Evolutionary conservation across 208 protist species (phyloP), one percentile per base, ranked within the genome.

Genomic region (Trypanosoma conorhini): DNA sequence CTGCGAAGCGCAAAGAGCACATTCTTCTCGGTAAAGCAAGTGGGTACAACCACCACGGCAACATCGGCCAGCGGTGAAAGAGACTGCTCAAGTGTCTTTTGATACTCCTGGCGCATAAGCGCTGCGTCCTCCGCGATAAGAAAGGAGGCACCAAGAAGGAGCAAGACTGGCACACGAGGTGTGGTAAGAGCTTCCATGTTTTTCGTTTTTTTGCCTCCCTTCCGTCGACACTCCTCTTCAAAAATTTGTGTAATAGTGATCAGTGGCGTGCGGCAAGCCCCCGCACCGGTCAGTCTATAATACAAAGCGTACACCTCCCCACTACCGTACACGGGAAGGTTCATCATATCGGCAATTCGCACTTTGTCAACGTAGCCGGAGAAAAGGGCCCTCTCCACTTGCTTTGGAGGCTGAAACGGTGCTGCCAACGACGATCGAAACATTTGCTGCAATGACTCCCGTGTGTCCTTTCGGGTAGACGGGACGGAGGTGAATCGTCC

Each of bases 231-330:
- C 1, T 54, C 28, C 52, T 71, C 65, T 40, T 66, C 38, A 26
- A 76, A 35, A 26, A 54, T 60, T 8, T 70, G 38, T 33, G 40
- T 62, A 31, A 76, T 76, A 3, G 72, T 70, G 48, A 76, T 70
- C 2, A 76, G 64, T 40, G 72, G 72, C n/a, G 72, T 76, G 19
- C 72, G 72, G 48, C 64, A 71, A 0, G 72, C 52, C 19, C 72
- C 72, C 17, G 72, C 62, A 15, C 72, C 72, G 15, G 72, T 76
- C 13, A 76, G n/a, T 35, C 72, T 22, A 59, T 76, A 76, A 50
- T 76, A 76, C 21, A 76, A 35, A 35, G 50, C 57, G 56, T 65
- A 62, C 26, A 71, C 64, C n/a, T 67, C 64, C 5, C 72, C 64
- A 22, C 28, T 38, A 19, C 64, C 44, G 42, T 67, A 70, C 17